phyloP scores from a whole-genome alignment of 371 early-diverging fungal genomes.

The Batkoa obscura region DNA sequence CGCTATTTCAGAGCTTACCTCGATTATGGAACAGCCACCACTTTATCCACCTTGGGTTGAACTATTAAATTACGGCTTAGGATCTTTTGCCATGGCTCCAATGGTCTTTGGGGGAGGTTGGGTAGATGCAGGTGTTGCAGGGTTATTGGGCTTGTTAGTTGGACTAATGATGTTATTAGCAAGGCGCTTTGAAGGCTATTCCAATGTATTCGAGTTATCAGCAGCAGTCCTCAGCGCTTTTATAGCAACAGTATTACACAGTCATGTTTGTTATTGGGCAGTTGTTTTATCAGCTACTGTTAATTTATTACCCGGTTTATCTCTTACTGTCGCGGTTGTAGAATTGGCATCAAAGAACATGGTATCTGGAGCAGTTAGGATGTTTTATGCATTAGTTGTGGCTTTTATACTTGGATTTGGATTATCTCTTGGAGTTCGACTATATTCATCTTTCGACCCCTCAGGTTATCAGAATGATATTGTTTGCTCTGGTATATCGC shows the following conservation, averaged over 20 bases:
- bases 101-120: slow-evolving; percentile 26
- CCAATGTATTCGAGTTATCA: slow-evolving; percentile 29
- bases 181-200: slow-evolving; percentile 21
- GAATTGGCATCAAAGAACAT: slow-evolving; percentile 49
- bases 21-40: slow-evolving; percentile 24
- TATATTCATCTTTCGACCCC: slow-evolving; percentile 15
- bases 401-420: slow-evolving; percentile 44
- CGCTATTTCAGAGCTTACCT: slow-evolving; percentile 31
- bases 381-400: slow-evolving; percentile 39
- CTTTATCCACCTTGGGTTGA: slow-evolving; percentile 23
- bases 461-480: not conserved
- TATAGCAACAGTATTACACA: slow-evolving; percentile 20
- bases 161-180: slow-evolving; percentile 20
- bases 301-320: slow-evolving; percentile 30
- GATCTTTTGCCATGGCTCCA: slow-evolving; percentile 30
- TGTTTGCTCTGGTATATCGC: slow-evolving; percentile 11
- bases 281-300: slow-evolving; percentile 27
- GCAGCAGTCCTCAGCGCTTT: slow-evolving; percentile 26
- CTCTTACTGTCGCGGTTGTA: slow-evolving; percentile 37
- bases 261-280: slow-evolving; percentile 24
- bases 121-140: slow-evolving; percentile 24
- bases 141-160: slow-evolving; percentile 20
- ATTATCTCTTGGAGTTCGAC: slow-evolving; percentile 30
- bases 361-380: slow-evolving; percentile 43
- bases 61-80: slow-evolving; percentile 27